Percentiles rank a stretch among this genome's conserved stretches.
Evolutionary conservation across 2,329 filamentous ascomycete species (phyloP).

Genomic region (Stemphylium vesicarium): DNA sequence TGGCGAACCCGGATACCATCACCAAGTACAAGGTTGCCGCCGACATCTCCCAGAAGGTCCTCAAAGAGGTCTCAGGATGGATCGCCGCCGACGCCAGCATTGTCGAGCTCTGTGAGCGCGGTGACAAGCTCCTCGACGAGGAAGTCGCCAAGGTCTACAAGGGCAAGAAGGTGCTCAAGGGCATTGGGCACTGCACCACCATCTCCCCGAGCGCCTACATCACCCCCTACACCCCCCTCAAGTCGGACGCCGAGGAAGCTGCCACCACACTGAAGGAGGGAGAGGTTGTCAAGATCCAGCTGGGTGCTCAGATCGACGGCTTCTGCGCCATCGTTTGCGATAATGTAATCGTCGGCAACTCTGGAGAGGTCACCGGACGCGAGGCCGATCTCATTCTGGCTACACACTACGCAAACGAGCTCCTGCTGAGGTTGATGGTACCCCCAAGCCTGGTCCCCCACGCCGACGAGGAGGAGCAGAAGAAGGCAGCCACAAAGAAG

Average conservation of each 20-base stretch:
- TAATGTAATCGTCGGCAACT: conserved; percentile 76
- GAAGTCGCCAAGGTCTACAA: conserved; percentile 96
- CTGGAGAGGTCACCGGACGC: conserved; percentile 73
- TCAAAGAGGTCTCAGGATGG: conserved; percentile 78
- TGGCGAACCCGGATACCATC: conserved; percentile 91
- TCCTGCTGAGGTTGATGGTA: conserved; percentile 87
- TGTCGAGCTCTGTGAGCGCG: conserved; percentile 91
- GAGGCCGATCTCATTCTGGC: conserved; percentile 87
- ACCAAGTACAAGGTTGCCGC: conserved; percentile 99
- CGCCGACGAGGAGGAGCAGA: conserved; percentile 93
- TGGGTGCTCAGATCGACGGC: conserved; percentile 98
- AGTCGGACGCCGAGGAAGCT: conserved; percentile 85
- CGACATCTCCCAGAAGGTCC: conserved; percentile 92
- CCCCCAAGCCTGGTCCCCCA: conserved; percentile 84
- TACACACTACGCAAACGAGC: conserved; percentile 94
- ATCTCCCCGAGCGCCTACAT: conserved; percentile 93
- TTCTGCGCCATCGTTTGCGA: conserved; percentile 97
- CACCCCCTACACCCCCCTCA: conserved; percentile 94
- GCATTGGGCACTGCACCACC: conserved; percentile 92
- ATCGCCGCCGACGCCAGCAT: conserved; percentile 89
- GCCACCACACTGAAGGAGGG: conserved; percentile 77
- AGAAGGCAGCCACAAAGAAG: conserved; percentile 82
- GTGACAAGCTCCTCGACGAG: conserved; percentile 92
- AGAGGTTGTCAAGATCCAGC: conserved; percentile 95
- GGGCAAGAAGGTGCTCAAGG: conserved; percentile 96